A percentile compares a stretch with the other conserved stretches of the same genome.
phyloP scores from a whole-genome alignment of 495 filamentous ascomycete genomes.

The Elaphomyces granulatus region DNA sequence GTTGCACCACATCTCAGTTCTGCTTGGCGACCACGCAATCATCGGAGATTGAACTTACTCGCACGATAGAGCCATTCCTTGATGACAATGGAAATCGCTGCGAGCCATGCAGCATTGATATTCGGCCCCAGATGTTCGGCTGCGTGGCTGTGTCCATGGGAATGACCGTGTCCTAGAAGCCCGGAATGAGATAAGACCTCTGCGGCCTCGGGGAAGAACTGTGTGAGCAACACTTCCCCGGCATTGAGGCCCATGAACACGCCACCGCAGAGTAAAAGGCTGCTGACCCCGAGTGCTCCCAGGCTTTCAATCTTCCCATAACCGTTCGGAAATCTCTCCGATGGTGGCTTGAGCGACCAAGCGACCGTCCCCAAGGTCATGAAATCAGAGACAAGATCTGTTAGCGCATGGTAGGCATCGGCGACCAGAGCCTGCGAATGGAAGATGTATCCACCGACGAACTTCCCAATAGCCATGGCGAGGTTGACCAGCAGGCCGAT shows the following conservation, averaged over 20 bases:
- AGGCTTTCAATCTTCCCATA: conserved; percentile 97
- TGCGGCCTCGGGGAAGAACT: conserved; percentile 63
- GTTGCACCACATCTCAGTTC: conserved; percentile 11
- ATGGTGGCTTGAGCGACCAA: conserved; percentile 74
- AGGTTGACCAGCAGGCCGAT: conserved; percentile 87
- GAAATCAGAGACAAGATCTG: conserved; percentile 87
- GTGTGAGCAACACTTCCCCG: conserved; percentile 55
- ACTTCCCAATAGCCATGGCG: conserved; percentile 85
- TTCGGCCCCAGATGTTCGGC: conserved; percentile 52
- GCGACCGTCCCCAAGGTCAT: conserved; percentile 87
- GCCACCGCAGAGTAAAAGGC: conserved; percentile 74
- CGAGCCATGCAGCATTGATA: conserved; percentile 88
- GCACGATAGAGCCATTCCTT: conserved; percentile 97
- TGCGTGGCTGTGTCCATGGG: conserved; percentile 43
- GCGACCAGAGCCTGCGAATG: conserved; percentile 88
- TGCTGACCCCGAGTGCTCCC: conserved; percentile 82
- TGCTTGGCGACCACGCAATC: neutral
- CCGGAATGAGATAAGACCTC: conserved; percentile 45
- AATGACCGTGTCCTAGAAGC: conserved; percentile 38
- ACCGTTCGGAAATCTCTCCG: conserved; percentile 66
- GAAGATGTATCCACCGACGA: conserved; percentile 81
- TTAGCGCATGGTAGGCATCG: conserved; percentile 88
- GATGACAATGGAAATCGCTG: conserved; percentile 74
- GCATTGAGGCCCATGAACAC: conserved; percentile 80
- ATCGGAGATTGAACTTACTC: conserved; percentile 45